phyloP scores from a whole-genome alignment of 2,329 filamentous ascomycete genomes.

The Raffaelea arxii region DNA sequence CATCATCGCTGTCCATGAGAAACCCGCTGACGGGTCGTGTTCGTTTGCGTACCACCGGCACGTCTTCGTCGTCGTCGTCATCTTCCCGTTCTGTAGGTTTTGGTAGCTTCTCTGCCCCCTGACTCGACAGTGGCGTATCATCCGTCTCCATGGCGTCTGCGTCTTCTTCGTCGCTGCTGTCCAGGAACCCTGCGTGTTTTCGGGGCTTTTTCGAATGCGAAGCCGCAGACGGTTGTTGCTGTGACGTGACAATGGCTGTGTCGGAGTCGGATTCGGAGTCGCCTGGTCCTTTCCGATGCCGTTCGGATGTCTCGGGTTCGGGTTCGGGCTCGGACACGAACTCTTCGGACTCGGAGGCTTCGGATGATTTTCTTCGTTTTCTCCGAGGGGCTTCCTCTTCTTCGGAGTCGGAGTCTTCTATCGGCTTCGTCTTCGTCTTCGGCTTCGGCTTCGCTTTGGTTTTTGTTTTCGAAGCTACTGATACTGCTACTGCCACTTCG shows the following conservation, averaged over 20 bases:
- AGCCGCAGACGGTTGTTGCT: not conserved
- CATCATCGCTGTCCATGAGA: conserved; percentile 50
- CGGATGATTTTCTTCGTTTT: too few relatives aligned
- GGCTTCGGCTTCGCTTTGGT: conserved; percentile 7
- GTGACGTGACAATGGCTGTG: not conserved
- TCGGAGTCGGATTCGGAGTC: too few relatives aligned
- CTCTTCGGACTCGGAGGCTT: too few relatives aligned
- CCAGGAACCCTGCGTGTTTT: not conserved
- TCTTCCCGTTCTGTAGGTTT: conserved; percentile 9
- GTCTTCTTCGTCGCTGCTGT: conserved; percentile 2
- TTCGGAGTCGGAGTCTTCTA: not conserved
- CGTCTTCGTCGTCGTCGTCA: conserved; percentile 32
- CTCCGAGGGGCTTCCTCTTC: not conserved
- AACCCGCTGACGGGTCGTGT: conserved; percentile 42
- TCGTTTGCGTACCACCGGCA: conserved; percentile 27
- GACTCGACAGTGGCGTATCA: conserved; percentile 30
- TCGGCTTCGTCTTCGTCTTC: conserved; percentile 10
- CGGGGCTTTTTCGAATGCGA: not conserved
- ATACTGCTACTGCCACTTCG: not conserved
- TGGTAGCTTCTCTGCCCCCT: conserved; percentile 6
- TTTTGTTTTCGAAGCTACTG: not conserved
- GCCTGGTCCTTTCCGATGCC: too few relatives aligned
- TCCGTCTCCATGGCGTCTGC: conserved; percentile 21
- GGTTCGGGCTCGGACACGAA: too few relatives aligned
- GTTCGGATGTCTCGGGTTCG: too few relatives aligned